Evolutionary conservation across 2,329 filamentous ascomycete species (phyloP), one percentile per base, ranked within the genome.

Genomic region (Colletotrichum chrysophilum): DNA sequence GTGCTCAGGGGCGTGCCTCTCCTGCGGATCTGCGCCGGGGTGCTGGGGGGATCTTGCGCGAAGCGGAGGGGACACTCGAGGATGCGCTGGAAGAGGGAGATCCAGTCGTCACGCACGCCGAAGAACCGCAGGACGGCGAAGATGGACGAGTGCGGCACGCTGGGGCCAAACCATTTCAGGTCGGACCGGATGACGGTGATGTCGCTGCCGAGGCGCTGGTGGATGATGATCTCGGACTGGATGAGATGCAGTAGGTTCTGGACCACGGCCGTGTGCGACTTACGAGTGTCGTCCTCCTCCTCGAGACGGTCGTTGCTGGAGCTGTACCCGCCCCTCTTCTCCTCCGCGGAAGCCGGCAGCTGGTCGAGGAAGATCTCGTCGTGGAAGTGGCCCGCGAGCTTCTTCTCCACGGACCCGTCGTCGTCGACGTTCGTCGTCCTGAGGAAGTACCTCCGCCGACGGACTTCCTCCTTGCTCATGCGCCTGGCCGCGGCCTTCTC

Each of bases 1-100:
- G 92, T 90, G 60, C 87, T 88, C 76, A 91, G 88, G 2, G 91
- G 91, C 18, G 90, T 87, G 14, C 91, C 91, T 28, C 89, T 86
- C 77, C 85, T 87, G 8, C 91, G 87, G 8, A 84, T 79, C 38
- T 84, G 86, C 4, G 84, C 77, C 30, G 84, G 75, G 1, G 85
- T 85, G 21, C 84, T 82, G 3, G 85, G 80, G 4, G 87, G 87
- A 74, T 92, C 90, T 13, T 89, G 83, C 26, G 81, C 80, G 79
- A 92, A 91, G 68, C 85, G 86, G 43, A 92, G 80, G 0, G 90
- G 89, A 0, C 88, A 85, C 78, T 89, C 85, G 6, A 93, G 84
- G 65, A 90, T 90, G 2, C 83, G 84, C 8, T 83, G 80, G 81
- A 93, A 93, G 79, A 93, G 89, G n/a, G 82, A 81, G 7, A 91